Conservation (phyloP, 192 early-diverging fungal species). For the Umbelopsis vinacea region DNA sequence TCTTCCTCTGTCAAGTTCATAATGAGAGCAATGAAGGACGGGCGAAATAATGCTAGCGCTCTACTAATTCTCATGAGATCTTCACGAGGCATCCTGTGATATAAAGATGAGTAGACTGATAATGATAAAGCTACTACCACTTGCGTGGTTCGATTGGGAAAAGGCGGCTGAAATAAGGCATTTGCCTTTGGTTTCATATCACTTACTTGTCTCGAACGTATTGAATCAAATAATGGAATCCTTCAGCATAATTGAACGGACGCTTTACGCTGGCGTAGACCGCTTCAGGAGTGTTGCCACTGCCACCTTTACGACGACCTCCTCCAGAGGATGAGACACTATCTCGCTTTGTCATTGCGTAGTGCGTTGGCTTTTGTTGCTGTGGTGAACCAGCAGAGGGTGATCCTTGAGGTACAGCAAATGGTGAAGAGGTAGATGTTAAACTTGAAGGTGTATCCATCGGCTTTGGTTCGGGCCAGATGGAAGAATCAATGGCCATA, state of each 20-base stretch:
- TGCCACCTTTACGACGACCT: slow-evolving; percentile 19
- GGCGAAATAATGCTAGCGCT: slow-evolving; percentile 87
- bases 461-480: slow-evolving; percentile 8
- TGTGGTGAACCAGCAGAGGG: slow-evolving; percentile 13
- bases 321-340: slow-evolving; percentile 8
- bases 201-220: slow-evolving; percentile 75
- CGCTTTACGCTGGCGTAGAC: slow-evolving; percentile 81
- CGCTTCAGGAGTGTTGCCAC: slow-evolving; percentile 55
- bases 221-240: slow-evolving; percentile 89
- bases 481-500: slow-evolving; percentile 6
- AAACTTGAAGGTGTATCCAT: background rate
- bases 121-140: too few species aligned
- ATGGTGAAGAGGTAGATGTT: slow-evolving; percentile 6
- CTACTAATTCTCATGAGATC: slow-evolving; percentile 90
- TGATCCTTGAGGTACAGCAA: slow-evolving; percentile 13
- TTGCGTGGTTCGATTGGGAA: too few species aligned
- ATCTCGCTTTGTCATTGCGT: slow-evolving; percentile 18
- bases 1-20: slow-evolving; percentile 95
- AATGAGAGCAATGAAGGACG: slow-evolving; percentile 91
- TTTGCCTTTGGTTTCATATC: too few species aligned
- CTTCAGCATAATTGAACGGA: slow-evolving; percentile 92
- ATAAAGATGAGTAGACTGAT: background rate
- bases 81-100: slow-evolving; percentile 79
- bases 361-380: slow-evolving; percentile 9
- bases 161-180: too few species aligned